These are phyloP conservation scores for Neocatenulostroma microsporum DNA, from an alignment of 2,329 filamentous ascomycete genomes.

Conservation along the genomic window DNA sequence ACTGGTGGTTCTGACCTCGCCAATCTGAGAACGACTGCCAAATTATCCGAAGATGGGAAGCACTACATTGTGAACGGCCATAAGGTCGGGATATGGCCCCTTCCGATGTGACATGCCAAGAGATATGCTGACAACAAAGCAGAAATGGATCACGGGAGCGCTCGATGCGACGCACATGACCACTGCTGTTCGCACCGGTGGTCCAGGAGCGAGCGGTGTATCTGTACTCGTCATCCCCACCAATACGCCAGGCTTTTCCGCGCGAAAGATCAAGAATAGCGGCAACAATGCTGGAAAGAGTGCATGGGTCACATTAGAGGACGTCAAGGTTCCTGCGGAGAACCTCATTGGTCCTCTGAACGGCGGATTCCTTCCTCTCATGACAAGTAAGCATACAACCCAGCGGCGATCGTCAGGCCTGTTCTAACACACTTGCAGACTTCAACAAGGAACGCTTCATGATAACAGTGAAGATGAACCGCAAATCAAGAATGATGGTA, in stretches of 20 bases:
- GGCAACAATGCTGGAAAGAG: conserved; percentile 58
- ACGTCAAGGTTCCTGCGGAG: conserved; percentile 47
- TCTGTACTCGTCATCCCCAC: conserved; percentile 61
- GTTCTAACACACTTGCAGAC: conserved; percentile 28
- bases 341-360: conserved; percentile 50
- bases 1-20: conserved; percentile 56
- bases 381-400: neutral
- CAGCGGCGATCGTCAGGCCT: neutral
- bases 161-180: conserved; percentile 33
- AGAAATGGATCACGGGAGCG: conserved; percentile 53
- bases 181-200: conserved; percentile 54
- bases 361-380: too few species aligned
- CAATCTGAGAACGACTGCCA: conserved; percentile 54
- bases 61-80: conserved; percentile 58
- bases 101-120: too few species aligned
- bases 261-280: conserved; percentile 53
- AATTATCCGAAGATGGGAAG: conserved; percentile 35
- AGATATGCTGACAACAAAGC: conserved; percentile 36
- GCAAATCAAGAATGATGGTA: conserved; percentile 41
- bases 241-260: conserved; percentile 43
- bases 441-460: conserved; percentile 70
- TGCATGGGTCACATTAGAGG: conserved; percentile 44
- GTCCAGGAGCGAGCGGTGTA: conserved; percentile 53
- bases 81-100: too few species aligned
- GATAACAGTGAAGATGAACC: conserved; percentile 56